Conservation (phyloP, 1,284 basidiomycete genomes). For the Ganoderma resinaceum region DNA sequence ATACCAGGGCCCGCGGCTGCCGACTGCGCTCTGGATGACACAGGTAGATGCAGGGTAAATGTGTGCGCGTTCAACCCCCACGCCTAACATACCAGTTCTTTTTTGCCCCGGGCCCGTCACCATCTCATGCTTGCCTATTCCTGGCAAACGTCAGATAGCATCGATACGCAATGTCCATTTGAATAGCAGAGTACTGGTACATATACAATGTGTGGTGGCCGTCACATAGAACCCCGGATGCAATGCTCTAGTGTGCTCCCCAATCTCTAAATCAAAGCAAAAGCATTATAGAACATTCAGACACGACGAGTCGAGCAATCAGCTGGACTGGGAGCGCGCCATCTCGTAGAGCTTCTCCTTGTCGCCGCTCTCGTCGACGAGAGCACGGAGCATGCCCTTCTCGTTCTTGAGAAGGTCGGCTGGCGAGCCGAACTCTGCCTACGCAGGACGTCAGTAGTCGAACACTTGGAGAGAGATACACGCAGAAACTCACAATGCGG, state of each 20-base stretch:
- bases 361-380: conserved; percentile 48
- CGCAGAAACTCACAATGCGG: conserved; percentile 32
- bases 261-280: background rate
- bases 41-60: too few relatives aligned
- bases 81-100: too few relatives aligned
- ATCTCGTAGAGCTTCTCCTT: conserved; percentile 42
- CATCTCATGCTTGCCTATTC: too few relatives aligned
- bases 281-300: background rate
- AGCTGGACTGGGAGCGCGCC: conserved; percentile 18
- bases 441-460: background rate
- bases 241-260: background rate
- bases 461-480: too few relatives aligned
- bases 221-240: background rate
- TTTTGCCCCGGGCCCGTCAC: too few relatives aligned
- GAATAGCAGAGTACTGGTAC: background rate
- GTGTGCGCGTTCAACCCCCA: too few relatives aligned
- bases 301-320: background rate
- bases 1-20: too few relatives aligned
- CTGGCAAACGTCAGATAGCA: background rate
- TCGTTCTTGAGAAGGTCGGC: conserved; percentile 43
- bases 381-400: conserved; percentile 41
- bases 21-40: too few relatives aligned
- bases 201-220: background rate
- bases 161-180: background rate
- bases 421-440: conserved; percentile 47